Evolutionary conservation across 176 grass and related monocot species (phyloP).

Genomic region (Musa schizocarpa): DNA sequence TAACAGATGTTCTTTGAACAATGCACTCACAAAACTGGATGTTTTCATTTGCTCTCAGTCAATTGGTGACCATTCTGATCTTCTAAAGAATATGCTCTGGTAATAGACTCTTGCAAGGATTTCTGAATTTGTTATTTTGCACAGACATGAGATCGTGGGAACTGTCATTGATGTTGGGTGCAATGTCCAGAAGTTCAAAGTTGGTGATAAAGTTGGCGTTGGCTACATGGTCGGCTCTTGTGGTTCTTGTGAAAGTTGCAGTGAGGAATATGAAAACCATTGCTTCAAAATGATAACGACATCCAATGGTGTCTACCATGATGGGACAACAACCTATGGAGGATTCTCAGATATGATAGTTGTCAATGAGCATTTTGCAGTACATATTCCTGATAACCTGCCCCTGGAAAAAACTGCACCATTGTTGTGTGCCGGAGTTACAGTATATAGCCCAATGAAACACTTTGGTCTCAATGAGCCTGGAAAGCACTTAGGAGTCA

Average conservation of each 20-base stretch:
- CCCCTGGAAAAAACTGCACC: conserved; percentile 35
- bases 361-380: conserved; percentile 34
- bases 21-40: too few species aligned
- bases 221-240: conserved; percentile 55
- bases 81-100: too few species aligned
- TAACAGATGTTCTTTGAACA: too few species aligned
- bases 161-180: conserved; percentile 32
- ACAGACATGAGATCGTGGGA: conserved; percentile 49
- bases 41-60: too few species aligned
- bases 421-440: conserved; percentile 44
- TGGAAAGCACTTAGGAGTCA: conserved; percentile 59
- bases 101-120: too few species aligned
- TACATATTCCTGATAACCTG: conserved; percentile 40
- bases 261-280: conserved; percentile 39
- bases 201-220: conserved; percentile 51
- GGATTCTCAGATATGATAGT: conserved; percentile 54
- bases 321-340: conserved; percentile 32
- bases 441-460: conserved; percentile 30
- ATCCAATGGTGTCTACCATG: conserved; percentile 40
- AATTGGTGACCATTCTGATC: too few species aligned
- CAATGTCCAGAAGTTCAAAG: conserved; percentile 40
- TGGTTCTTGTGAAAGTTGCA: conserved; percentile 49
- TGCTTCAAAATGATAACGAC: conserved; percentile 42
- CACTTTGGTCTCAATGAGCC: conserved; percentile 36
- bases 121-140: not conserved